Percentiles rank a stretch among this genome's conserved stretches.
Evolutionary conservation across 1,284 basidiomycete species (phyloP).

Genomic region (Schizophyllum commune): DNA sequence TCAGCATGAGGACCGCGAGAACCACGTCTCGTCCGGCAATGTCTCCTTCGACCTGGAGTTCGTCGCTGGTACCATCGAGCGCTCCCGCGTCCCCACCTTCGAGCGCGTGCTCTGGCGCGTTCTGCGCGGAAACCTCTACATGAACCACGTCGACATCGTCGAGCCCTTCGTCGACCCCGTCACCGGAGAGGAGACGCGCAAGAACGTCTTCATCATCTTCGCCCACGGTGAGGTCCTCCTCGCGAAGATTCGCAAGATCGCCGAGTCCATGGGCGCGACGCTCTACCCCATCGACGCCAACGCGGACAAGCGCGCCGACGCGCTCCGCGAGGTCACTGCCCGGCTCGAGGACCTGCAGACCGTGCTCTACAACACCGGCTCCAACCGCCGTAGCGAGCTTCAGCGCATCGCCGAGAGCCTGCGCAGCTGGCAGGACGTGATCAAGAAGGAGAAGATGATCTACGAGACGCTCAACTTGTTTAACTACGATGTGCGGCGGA

Average conservation of each 20-base stretch:
- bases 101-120: slow-evolving; percentile 99
- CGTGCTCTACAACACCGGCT: slow-evolving; percentile 86
- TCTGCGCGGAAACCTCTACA: slow-evolving; percentile 95
- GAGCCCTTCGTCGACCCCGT: slow-evolving; percentile 88
- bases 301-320: slow-evolving; percentile 85
- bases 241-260: slow-evolving; percentile 96
- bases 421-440: slow-evolving; percentile 89
- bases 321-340: slow-evolving; percentile 81
- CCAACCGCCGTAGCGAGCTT: slow-evolving; percentile 81
- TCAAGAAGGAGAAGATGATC: slow-evolving; percentile 92
- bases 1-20: slow-evolving; percentile 83
- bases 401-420: slow-evolving; percentile 82
- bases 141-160: slow-evolving; percentile 97
- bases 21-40: slow-evolving; percentile 41
- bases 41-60: slow-evolving; percentile 91
- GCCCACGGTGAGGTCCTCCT: slow-evolving; percentile 93
- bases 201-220: slow-evolving; percentile 99
- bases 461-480: slow-evolving; percentile 93
- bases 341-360: slow-evolving; percentile 92
- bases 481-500: slow-evolving; percentile 89
- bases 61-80: slow-evolving; percentile 95
- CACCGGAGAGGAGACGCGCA: slow-evolving; percentile 78
- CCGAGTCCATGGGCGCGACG: slow-evolving; percentile 97
- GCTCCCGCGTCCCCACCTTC: slow-evolving; percentile 86
- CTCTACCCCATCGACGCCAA: slow-evolving; percentile 96